Evolutionary conservation across 371 early-diverging fungal species (phyloP).

Genomic region (Haplosporangium sp.): DNA sequence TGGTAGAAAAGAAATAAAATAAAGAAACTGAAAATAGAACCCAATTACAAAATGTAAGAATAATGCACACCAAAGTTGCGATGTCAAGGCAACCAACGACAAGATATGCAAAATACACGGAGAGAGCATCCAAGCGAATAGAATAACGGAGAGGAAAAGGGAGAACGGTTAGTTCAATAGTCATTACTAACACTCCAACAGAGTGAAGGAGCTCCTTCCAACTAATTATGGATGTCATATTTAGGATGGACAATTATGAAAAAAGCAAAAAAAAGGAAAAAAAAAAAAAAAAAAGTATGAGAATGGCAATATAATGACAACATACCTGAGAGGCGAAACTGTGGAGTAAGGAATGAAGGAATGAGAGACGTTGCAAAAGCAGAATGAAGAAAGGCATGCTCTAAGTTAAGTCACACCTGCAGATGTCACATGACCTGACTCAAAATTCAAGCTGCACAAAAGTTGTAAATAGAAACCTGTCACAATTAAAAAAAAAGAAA

Average conservation of each 20-base stretch:
- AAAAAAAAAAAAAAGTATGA: background rate
- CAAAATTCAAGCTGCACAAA: too few relatives aligned
- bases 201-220: background rate
- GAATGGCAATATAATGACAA: background rate
- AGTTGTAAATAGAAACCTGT: too few relatives aligned
- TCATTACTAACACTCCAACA: background rate
- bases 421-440: too few relatives aligned
- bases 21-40: background rate
- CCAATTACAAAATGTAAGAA: background rate
- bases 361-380: too few relatives aligned
- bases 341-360: too few relatives aligned
- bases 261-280: background rate
- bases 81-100: background rate
- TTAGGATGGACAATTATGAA: background rate
- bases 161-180: background rate
- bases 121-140: background rate
- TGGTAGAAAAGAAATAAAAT: background rate
- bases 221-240: background rate
- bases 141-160: conserved; percentile 1
- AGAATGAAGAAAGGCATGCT: too few relatives aligned
- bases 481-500: too few relatives aligned
- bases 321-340: background rate
- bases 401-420: too few relatives aligned
- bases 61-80: background rate
- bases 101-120: conserved; percentile 5